Conservation (phyloP, 2,329 filamentous ascomycete species). For the Tolypocladium paradoxum region DNA sequence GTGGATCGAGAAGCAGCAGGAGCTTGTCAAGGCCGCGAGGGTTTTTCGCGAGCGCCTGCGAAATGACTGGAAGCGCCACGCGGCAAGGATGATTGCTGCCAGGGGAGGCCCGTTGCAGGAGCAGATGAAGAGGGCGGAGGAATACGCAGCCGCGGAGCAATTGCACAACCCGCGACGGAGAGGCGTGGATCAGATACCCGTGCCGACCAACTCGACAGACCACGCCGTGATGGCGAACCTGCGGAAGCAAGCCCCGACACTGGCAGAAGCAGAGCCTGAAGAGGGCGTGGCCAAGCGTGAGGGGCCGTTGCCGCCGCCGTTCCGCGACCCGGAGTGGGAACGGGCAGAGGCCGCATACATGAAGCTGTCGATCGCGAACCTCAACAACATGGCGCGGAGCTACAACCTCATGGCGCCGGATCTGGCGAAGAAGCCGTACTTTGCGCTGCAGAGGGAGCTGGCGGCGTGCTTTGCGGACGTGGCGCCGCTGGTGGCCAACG, state of each 20-base stretch:
- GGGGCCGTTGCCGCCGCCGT: constrained; percentile 40
- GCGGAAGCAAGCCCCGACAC: constrained; percentile 19
- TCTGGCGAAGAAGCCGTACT: constrained; percentile 88
- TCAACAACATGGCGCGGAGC: constrained; percentile 71
- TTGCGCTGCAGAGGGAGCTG: constrained; percentile 72
- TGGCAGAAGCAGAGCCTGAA: constrained; percentile 3
- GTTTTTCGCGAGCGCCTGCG: constrained; percentile 66
- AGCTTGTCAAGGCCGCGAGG: constrained; percentile 58
- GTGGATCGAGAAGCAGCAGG: constrained; percentile 98
- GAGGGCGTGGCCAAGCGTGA: neutral
- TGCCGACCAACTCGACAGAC: constrained; percentile 35
- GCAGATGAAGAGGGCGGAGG: constrained; percentile 61
- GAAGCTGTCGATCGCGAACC: constrained; percentile 60
- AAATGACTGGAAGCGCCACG: constrained; percentile 76
- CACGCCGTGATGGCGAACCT: constrained; percentile 32
- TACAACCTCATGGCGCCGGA: constrained; percentile 95
- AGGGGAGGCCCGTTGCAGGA: constrained; percentile 62
- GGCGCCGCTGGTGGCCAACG: constrained; percentile 61
- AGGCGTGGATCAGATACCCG: constrained; percentile 31
- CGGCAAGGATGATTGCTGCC: constrained; percentile 66
- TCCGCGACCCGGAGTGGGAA: constrained; percentile 73
- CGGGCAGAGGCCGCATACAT: constrained; percentile 63
- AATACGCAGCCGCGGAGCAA: constrained; percentile 66
- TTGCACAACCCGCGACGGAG: constrained; percentile 45
- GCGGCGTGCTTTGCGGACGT: constrained; percentile 75